phyloP scores from a whole-genome alignment of 306 rosid genomes.

The Acacia crassicarpa region DNA sequence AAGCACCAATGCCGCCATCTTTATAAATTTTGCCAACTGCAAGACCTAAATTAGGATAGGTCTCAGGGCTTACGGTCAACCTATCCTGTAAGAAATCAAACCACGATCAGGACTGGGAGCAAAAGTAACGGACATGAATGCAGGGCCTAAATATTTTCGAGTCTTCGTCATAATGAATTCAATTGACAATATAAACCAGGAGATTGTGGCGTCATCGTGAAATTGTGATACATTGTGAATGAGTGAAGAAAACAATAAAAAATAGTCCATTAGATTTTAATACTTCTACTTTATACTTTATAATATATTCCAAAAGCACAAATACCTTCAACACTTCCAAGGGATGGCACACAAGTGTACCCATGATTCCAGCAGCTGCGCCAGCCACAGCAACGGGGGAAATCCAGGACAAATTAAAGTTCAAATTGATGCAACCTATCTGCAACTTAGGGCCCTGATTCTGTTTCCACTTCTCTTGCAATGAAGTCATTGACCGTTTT shows the following conservation, averaged over 20 bases:
- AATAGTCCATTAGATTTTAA: background rate
- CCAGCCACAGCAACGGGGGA: slow-evolving; percentile 95
- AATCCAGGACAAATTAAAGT: slow-evolving; percentile 74
- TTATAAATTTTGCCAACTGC: slow-evolving; percentile 80
- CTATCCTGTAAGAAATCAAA: slow-evolving; percentile 68
- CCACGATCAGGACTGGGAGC: slow-evolving; percentile 22
- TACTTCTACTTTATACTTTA: background rate
- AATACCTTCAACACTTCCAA: slow-evolving; percentile 96
- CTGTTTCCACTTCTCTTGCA: slow-evolving; percentile 70
- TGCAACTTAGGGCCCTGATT: slow-evolving; percentile 55
- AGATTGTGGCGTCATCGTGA: background rate
- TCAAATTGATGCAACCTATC: slow-evolving; percentile 64
- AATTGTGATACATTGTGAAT: background rate
- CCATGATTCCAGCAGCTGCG: slow-evolving; percentile 87
- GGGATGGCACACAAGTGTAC: slow-evolving; percentile 92
- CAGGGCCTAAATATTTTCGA: background rate
- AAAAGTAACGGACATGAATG: slow-evolving; percentile 12
- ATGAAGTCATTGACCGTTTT: slow-evolving; percentile 69
- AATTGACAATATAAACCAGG: background rate
- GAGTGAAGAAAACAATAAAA: background rate
- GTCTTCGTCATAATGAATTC: slow-evolving; percentile 4
- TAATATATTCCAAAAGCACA: background rate
- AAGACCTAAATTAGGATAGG: slow-evolving; percentile 69
- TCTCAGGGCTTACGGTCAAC: slow-evolving; percentile 84
- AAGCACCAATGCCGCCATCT: slow-evolving; percentile 86